phyloP scores from a whole-genome alignment of 2,329 filamentous ascomycete genomes.

The Pleomassaria siparia region DNA sequence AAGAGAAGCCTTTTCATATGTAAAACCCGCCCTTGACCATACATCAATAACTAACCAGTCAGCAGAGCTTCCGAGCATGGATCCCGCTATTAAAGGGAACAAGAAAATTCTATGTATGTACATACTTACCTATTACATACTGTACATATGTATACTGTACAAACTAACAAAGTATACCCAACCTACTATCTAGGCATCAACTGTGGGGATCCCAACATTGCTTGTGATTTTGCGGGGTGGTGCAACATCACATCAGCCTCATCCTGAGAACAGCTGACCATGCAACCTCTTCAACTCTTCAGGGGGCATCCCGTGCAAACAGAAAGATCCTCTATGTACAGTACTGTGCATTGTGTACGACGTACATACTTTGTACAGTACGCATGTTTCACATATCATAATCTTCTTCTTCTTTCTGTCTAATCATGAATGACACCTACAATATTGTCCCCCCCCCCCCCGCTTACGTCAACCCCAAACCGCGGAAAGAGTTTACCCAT shows the following conservation, averaged over 20 bases:
- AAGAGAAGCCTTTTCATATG: too few species aligned
- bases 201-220: slow-evolving; percentile 5
- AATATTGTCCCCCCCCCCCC: slow-evolving; percentile 5
- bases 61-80: slow-evolving; percentile 8
- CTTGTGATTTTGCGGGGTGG: slow-evolving; percentile 8
- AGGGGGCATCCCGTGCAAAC: neutral
- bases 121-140: too few species aligned
- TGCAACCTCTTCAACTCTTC: slow-evolving; percentile 1
- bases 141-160: too few species aligned
- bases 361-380: too few species aligned
- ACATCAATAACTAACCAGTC: slow-evolving; percentile 16
- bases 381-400: too few species aligned
- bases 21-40: too few species aligned
- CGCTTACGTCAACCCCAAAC: neutral
- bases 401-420: too few species aligned
- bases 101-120: neutral
- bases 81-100: slow-evolving; percentile 2
- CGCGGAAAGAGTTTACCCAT: neutral
- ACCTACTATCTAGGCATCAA: too few species aligned
- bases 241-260: neutral
- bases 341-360: too few species aligned
- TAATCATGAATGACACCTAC: slow-evolving; percentile 79
- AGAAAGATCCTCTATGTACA: too few species aligned
- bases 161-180: too few species aligned
- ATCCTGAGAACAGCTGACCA: slow-evolving; percentile 5